Evolutionary conservation across 2,329 filamentous ascomycete species (phyloP), one percentile per base, ranked within the genome.

Genomic region (Fusarium cicatricum): DNA sequence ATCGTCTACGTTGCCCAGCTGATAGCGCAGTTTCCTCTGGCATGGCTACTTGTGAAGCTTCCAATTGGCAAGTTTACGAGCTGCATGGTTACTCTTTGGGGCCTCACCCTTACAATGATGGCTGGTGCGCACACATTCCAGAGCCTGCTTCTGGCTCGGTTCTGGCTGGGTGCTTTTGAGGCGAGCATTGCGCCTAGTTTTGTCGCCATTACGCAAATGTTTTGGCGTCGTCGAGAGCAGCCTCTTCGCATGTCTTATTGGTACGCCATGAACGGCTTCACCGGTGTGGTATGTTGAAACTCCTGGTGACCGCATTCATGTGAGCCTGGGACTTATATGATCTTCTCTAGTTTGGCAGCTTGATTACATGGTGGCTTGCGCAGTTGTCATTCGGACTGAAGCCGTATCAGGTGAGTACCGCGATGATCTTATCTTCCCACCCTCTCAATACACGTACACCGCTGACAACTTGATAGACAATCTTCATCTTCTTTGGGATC

Each of bases 1-100:
- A 80, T 85, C 52, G 70, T 85, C 15, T 85, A 85, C 63, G 70
- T 83, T 23, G 80, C 81, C 1, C 81, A 84, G 55, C 76, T 85
- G 4, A 73, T 82, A 6, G 78, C 82, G 71, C 82, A 85, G 60
- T 81, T 81, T 1, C 65, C 81, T 0, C 76, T 80, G 5, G 80
- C 82, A 0, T 77, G 77, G 50, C 64, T 83, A 5, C 74, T 82
- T 7, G 79, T 82, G 28, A 80, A 81, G 61, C 62, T 81, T 1
- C 82, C 80, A 0, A 81, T 77, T 1, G 81, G 80, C 19, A 83
- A 82, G 56, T 77, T 84, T 16, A 75, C 82, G n/a, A 78, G 72
- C 4, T 60, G 62, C 3, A 79, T 81, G 8, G 75, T 83, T 2
- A 66, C 82, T 6, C 70, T 78, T 31, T 84, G 82, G 82, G 82